Conservation (phyloP, 75 land plant genomes). For the Selaginella tamariscina region DNA sequence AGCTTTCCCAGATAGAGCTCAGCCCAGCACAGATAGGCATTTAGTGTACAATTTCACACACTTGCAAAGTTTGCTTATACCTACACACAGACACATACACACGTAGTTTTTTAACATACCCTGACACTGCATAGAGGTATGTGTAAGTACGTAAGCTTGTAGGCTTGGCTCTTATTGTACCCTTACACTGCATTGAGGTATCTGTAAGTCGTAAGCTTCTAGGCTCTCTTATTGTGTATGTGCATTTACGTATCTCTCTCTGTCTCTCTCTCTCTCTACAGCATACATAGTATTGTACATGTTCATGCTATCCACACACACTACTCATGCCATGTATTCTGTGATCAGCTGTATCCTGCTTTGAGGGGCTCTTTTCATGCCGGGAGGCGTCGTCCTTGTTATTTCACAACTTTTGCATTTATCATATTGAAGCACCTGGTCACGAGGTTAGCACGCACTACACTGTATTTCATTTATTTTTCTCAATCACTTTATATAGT, state of each 20-base stretch:
- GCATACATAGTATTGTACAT: background rate
- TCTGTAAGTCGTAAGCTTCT: background rate
- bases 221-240: background rate
- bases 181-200: background rate
- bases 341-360: constrained; percentile 66
- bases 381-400: constrained; percentile 68
- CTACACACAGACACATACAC: too few relatives aligned
- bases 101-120: background rate
- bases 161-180: background rate
- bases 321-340: background rate
- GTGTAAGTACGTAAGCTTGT: background rate
- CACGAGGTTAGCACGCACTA: constrained; percentile 56
- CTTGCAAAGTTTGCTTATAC: too few relatives aligned
- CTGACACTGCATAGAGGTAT: background rate
- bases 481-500: constrained; percentile 38
- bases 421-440: constrained; percentile 85
- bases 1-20: too few relatives aligned
- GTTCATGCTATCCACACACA: background rate
- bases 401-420: constrained; percentile 85
- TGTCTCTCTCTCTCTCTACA: background rate
- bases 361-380: constrained; percentile 77
- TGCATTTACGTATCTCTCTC: background rate
- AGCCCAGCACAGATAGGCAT: too few relatives aligned
- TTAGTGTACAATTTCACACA: too few relatives aligned
- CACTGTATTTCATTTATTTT: constrained; percentile 1